phyloP scores from a whole-genome alignment of 331 rosid species.

The Quercus phellos region DNA sequence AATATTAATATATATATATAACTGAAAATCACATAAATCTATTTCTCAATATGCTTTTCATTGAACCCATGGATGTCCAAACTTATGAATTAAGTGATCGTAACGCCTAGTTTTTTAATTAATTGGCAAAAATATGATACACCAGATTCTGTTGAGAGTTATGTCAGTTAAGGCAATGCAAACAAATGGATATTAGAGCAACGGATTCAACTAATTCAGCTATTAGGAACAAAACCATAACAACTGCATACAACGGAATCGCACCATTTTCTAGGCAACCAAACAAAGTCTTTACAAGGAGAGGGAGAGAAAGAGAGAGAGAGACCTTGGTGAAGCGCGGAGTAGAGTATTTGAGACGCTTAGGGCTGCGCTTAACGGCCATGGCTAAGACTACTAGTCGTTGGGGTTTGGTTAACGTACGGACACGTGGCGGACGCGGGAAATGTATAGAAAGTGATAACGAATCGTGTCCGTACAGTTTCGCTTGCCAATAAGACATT shows the following conservation, averaged over 20 bases:
- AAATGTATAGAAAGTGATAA: constrained; percentile 25
- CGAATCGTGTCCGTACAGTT: constrained; percentile 8
- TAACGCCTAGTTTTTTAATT: neutral
- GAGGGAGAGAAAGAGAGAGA: neutral
- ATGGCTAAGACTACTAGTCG: constrained; percentile 39
- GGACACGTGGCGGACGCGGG: neutral
- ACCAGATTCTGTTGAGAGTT: too few species aligned
- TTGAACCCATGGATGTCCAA: neutral
- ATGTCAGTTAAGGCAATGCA: too few species aligned
- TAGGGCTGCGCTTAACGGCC: constrained; percentile 77
- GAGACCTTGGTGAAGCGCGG: constrained; percentile 81
- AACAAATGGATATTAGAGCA: too few species aligned
- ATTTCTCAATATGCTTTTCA: neutral
- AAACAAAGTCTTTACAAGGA: neutral
- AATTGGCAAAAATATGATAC: too few species aligned
- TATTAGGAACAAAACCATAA: neutral
- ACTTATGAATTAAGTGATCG: neutral
- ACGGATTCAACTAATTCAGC: neutral
- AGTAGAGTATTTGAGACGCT: constrained; percentile 81
- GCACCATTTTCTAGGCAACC: neutral
- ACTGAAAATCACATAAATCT: neutral
- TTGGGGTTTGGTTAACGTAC: constrained; percentile 9
- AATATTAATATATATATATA: neutral
- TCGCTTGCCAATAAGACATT: neutral
- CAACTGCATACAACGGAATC: neutral